phyloP scores from a whole-genome alignment of 768 basidiomycete species.

The Chiua virens region DNA sequence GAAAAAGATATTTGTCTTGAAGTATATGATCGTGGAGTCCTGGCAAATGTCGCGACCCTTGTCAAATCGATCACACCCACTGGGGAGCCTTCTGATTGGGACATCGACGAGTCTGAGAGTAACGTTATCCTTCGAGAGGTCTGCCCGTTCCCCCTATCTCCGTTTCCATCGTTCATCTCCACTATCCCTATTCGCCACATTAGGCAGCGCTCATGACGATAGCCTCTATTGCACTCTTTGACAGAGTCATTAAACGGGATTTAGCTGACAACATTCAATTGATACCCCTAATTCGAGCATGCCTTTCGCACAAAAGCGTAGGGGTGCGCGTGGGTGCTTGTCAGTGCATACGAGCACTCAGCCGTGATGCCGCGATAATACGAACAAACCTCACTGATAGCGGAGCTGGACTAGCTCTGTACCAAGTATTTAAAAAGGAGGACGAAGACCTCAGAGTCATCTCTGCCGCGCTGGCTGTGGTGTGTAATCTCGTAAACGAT shows the following conservation, averaged over 20 bases:
- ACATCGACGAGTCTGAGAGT: conserved; percentile 70
- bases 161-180: not conserved
- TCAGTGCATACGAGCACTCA: conserved; percentile 80
- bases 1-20: conserved; percentile 63
- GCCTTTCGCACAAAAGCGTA: conserved; percentile 59
- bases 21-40: conserved; percentile 67
- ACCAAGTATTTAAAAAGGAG: conserved; percentile 53
- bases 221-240: conserved; percentile 69
- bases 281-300: conserved; percentile 51
- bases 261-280: conserved; percentile 62
- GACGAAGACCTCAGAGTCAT: conserved; percentile 72
- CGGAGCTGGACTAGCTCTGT: conserved; percentile 71
- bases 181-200: not conserved
- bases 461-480: conserved; percentile 65
- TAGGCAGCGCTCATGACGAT: conserved; percentile 75
- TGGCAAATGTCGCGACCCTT: conserved; percentile 53
- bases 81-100: conserved; percentile 49
- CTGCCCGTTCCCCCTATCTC: conserved; percentile 5
- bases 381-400: conserved; percentile 84
- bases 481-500: conserved; percentile 86
- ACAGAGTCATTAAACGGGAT: conserved; percentile 68
- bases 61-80: conserved; percentile 55
- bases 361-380: conserved; percentile 75
- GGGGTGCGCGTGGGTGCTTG: conserved; percentile 86
- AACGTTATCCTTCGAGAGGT: conserved; percentile 63